Evolutionary conservation across 495 filamentous ascomycete species (phyloP).

Genomic region (Thermochaetoides thermophila): DNA sequence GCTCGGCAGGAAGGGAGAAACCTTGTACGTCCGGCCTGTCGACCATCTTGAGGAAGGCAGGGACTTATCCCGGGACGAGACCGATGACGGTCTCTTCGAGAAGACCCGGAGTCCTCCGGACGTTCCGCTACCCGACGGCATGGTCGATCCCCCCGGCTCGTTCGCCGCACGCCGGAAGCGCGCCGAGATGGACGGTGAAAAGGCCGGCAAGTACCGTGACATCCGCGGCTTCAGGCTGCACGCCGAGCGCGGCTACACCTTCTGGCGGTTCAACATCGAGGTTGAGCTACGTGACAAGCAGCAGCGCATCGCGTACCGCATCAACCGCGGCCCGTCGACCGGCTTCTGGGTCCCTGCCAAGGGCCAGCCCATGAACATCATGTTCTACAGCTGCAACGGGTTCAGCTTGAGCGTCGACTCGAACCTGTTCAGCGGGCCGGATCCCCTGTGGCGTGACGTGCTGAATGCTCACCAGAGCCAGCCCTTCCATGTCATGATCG

Average conservation of each 20-base stretch:
- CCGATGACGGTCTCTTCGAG: constrained; percentile 71
- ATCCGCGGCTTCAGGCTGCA: constrained; percentile 71
- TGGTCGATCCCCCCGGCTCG: constrained; percentile 26
- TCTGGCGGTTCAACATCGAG: constrained; percentile 93
- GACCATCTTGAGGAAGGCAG: constrained; percentile 58
- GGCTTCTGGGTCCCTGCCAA: constrained; percentile 89
- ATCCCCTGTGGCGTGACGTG: constrained; percentile 93
- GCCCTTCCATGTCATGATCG: constrained; percentile 97
- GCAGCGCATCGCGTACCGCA: constrained; percentile 82
- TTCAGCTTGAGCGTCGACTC: constrained; percentile 72
- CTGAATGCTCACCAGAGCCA: constrained; percentile 82
- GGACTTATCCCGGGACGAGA: constrained; percentile 62
- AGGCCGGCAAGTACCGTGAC: constrained; percentile 58
- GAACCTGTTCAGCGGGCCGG: constrained; percentile 69
- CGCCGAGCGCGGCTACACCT: constrained; percentile 74
- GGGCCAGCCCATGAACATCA: constrained; percentile 88
- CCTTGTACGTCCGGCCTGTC: constrained; percentile 72
- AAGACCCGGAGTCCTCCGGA: constrained; percentile 27
- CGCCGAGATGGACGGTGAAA: constrained; percentile 51
- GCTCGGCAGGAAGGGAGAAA: constrained; percentile 61
- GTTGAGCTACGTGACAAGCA: constrained; percentile 66
- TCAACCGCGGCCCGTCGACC: constrained; percentile 78
- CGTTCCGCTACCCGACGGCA: constrained; percentile 14
- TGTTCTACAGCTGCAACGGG: constrained; percentile 96
- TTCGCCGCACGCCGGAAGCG: constrained; percentile 33